Evolutionary conservation across 164 flowering plant species (phyloP).

Genomic region (Taxillus chinensis): DNA sequence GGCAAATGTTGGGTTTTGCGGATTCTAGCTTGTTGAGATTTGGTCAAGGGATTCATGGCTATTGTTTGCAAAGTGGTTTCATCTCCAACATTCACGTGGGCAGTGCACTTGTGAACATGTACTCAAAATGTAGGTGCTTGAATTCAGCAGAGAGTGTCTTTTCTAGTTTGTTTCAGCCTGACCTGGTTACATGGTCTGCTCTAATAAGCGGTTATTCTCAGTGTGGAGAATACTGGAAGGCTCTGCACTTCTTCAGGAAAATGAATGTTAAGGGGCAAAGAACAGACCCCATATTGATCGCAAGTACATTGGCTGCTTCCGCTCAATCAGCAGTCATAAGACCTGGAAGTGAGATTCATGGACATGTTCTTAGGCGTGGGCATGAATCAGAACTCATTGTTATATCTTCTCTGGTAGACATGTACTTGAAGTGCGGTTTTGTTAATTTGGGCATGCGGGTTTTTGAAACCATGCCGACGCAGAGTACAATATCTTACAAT

Average conservation of each 20-base stretch:
- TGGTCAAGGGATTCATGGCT: slow-evolving; percentile 51
- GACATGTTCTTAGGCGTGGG: slow-evolving; percentile 48
- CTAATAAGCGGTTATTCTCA: slow-evolving; percentile 58
- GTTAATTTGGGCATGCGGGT: slow-evolving; percentile 30
- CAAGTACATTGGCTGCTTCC: slow-evolving; percentile 43
- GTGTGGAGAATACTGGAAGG: slow-evolving; percentile 34
- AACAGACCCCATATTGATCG: slow-evolving; percentile 43
- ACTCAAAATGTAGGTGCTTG: slow-evolving; percentile 49
- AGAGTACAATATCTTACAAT: slow-evolving; percentile 43
- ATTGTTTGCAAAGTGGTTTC: slow-evolving; percentile 48
- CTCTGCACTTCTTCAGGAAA: slow-evolving; percentile 31
- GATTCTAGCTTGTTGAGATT: slow-evolving; percentile 23
- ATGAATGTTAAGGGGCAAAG: slow-evolving; percentile 27
- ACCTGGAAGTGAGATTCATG: slow-evolving; percentile 57
- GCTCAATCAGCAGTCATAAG: slow-evolving; percentile 38
- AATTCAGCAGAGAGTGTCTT: slow-evolving; percentile 45
- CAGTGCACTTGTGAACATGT: slow-evolving; percentile 68
- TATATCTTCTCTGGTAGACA: slow-evolving; percentile 58
- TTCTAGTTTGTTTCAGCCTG: slow-evolving; percentile 31
- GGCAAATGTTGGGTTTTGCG: slow-evolving; percentile 30
- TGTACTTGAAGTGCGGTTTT: slow-evolving; percentile 72
- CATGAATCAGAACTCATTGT: slow-evolving; percentile 35
- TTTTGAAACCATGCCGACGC: slow-evolving; percentile 31
- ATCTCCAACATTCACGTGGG: slow-evolving; percentile 42
- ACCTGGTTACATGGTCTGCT: slow-evolving; percentile 72